phyloP scores from a whole-genome alignment of 2,329 filamentous ascomycete genomes.

The Emergomyces orientalis region DNA sequence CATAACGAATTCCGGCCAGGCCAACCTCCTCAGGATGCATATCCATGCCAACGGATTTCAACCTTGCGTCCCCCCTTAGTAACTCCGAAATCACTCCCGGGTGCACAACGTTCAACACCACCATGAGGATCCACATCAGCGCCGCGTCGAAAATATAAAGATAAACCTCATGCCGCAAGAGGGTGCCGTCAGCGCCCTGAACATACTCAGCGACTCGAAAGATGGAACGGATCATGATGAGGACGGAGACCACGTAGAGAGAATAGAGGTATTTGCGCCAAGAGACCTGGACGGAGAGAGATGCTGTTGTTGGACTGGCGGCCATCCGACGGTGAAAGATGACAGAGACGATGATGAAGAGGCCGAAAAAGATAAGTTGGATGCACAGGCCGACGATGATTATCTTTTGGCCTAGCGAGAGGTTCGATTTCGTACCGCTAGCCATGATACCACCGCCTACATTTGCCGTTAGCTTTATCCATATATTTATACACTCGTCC shows the following conservation, averaged over 20 bases:
- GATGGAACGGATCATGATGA: conserved; percentile 27
- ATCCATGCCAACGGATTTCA: neutral
- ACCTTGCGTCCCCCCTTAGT: neutral
- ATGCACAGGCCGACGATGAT: conserved; percentile 42
- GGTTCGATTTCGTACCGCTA: conserved; percentile 19
- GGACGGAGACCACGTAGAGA: conserved; percentile 20
- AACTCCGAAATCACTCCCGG: conserved; percentile 10
- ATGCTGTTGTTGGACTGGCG: neutral
- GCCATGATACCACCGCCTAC: conserved; percentile 37
- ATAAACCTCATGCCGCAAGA: conserved; percentile 25
- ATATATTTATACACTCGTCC: too few species aligned
- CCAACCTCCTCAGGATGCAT: neutral
- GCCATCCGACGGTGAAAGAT: conserved; percentile 4
- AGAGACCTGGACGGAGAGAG: neutral
- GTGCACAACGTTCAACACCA: conserved; percentile 14
- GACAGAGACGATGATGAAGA: conserved; percentile 34
- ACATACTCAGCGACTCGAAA: conserved; percentile 28
- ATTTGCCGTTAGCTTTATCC: neutral
- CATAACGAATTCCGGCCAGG: neutral
- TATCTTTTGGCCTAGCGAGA: conserved; percentile 34
- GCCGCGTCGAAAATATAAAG: conserved; percentile 27
- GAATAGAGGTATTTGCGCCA: conserved; percentile 8
- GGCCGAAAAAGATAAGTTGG: conserved; percentile 44
- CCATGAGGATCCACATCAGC: conserved; percentile 23
- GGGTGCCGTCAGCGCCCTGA: conserved; percentile 24